These are phyloP conservation scores for Aphanomyces stellatus DNA, from an alignment of 352 stramenopile genomes.

Conservation along the genomic window DNA sequence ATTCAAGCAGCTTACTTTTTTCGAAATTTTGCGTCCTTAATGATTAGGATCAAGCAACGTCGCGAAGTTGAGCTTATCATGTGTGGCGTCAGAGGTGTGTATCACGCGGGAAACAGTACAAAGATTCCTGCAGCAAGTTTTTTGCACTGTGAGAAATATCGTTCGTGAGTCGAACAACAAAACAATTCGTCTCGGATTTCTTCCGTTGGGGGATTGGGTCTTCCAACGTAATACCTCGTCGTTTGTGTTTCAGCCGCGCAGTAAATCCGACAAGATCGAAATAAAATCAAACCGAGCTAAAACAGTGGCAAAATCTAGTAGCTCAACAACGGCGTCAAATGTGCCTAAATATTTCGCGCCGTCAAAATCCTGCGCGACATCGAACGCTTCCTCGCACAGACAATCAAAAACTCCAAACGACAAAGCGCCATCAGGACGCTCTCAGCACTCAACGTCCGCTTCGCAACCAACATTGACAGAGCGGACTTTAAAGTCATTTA, in stretches of 20 bases:
- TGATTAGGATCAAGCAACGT: background rate
- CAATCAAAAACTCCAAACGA: too few species aligned
- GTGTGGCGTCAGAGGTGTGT: background rate
- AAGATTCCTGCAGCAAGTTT: background rate
- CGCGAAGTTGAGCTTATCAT: slow-evolving; percentile 1
- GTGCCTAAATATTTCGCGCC: too few species aligned
- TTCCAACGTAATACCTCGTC: slow-evolving; percentile 26
- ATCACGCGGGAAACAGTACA: background rate
- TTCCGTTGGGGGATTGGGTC: slow-evolving; percentile 48
- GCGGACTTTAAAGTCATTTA: background rate
- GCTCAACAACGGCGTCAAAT: background rate
- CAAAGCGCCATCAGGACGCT: too few species aligned
- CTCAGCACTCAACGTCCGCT: too few species aligned
- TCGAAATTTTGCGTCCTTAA: background rate
- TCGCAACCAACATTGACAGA: too few species aligned
- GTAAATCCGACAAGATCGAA: slow-evolving; percentile 20
- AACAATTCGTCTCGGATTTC: slow-evolving; percentile 26
- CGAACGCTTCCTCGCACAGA: too few species aligned
- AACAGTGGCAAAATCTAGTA: background rate
- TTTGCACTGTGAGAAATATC: background rate
- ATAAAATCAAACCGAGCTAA: background rate
- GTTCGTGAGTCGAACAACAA: background rate
- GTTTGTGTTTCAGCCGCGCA: slow-evolving; percentile 29
- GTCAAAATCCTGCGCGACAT: too few species aligned
- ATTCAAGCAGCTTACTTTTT: background rate